These are phyloP conservation scores for Limonium bicolor DNA, from an alignment of 148 eudicot species.

Conservation along the genomic window DNA sequence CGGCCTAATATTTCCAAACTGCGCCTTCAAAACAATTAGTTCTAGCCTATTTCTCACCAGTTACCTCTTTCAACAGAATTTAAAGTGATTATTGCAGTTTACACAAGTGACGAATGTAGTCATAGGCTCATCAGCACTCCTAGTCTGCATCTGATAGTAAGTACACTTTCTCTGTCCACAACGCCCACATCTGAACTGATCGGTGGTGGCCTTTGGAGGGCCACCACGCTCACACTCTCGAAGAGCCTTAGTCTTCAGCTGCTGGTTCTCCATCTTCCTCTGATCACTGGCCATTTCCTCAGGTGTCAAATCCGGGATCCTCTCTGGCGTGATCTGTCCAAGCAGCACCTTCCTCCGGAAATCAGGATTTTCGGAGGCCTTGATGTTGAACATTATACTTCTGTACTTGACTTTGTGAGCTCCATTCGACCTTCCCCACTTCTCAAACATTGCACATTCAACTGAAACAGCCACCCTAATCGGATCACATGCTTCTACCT, in stretches of 20 bases:
- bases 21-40: too few relatives aligned
- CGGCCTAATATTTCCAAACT: too few relatives aligned
- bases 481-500: conserved; percentile 39
- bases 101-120: conserved; percentile 63
- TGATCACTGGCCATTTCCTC: conserved; percentile 62
- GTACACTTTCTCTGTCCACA: conserved; percentile 47
- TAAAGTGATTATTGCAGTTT: conserved; percentile 70
- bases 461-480: conserved; percentile 41
- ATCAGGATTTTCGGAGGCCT: conserved; percentile 45
- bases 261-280: conserved; percentile 31
- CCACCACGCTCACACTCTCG: conserved; percentile 49
- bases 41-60: too few relatives aligned
- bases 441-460: conserved; percentile 54
- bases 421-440: conserved; percentile 48
- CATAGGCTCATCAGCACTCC: conserved; percentile 79
- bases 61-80: conserved; percentile 58
- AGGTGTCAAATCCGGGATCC: conserved; percentile 20
- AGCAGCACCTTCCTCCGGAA: conserved; percentile 48
- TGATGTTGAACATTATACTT: conserved; percentile 47
- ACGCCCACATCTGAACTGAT: conserved; percentile 52
- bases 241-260: conserved; percentile 41
- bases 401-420: conserved; percentile 47
- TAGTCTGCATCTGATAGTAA: conserved; percentile 54
- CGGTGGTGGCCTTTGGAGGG: conserved; percentile 46
- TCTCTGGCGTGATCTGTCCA: conserved; percentile 35